These are phyloP conservation scores for Aspergillus calidoustus DNA, from an alignment of 2,329 filamentous ascomycete species.

Conservation along the genomic window DNA sequence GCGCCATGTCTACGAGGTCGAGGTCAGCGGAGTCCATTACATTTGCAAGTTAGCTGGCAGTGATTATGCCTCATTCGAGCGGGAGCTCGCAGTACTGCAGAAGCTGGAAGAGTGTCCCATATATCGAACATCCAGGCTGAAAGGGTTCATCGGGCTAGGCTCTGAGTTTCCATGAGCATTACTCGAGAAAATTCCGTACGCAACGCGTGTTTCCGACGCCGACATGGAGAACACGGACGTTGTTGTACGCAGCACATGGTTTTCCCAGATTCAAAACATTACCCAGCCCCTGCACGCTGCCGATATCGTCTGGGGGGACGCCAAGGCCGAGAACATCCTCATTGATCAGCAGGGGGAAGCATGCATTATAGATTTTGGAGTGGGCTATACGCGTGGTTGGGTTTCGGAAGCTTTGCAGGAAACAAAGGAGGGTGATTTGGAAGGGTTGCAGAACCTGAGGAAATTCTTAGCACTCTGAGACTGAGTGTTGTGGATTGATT, in stretches of 20 bases:
- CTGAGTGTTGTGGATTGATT: no score
- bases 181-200: neutral
- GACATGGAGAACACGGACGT: neutral
- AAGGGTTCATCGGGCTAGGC: no score
- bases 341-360: slow-evolving; percentile 27
- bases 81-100: no score
- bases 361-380: slow-evolving; percentile 37
- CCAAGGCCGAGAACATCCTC: slow-evolving; percentile 35
- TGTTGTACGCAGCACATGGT: neutral
- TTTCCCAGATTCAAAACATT: neutral
- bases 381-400: slow-evolving; percentile 33
- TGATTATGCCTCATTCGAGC: no score
- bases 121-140: no score
- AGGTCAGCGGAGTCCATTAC: no score
- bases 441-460: slow-evolving; percentile 18
- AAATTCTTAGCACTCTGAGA: no score
- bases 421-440: slow-evolving; percentile 30
- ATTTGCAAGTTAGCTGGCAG: no score
- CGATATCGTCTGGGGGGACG: slow-evolving; percentile 35
- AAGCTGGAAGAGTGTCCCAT: neutral
- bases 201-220: neutral
- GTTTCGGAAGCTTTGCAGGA: slow-evolving; percentile 28
- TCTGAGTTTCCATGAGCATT: neutral
- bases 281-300: neutral
- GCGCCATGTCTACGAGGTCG: neutral